Evolutionary conservation across 1,284 basidiomycete genomes (phyloP).

Genomic region (Marasmius fiardii): DNA sequence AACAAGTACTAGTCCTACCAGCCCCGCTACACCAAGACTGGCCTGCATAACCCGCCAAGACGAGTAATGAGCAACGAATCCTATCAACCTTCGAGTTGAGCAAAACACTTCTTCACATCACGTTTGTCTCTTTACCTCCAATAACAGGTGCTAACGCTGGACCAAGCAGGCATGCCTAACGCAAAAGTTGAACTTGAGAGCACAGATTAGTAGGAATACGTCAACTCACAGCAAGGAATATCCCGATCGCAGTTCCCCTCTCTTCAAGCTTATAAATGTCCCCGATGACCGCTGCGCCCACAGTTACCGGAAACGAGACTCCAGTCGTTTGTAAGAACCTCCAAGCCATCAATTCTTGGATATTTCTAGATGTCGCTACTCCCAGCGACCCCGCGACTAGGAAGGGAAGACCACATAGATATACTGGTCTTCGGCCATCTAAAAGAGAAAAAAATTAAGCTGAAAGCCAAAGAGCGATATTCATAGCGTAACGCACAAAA

Average conservation of each 20-base stretch:
- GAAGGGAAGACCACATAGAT: constrained; percentile 58
- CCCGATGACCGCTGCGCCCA: too few species aligned
- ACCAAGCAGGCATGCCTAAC: constrained; percentile 43
- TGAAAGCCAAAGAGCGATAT: not conserved
- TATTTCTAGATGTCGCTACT: constrained; percentile 42
- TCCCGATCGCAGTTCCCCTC: constrained; percentile 59
- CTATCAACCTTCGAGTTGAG: constrained; percentile 18
- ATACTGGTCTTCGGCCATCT: constrained; percentile 66
- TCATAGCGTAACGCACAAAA: constrained; percentile 36
- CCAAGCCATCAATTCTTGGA: constrained; percentile 54
- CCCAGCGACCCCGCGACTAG: constrained; percentile 60
- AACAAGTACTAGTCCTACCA: constrained; percentile 43
- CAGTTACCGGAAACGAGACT: constrained; percentile 44
- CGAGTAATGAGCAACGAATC: constrained; percentile 45
- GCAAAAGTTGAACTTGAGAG: too few species aligned
- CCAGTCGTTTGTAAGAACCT: constrained; percentile 66
- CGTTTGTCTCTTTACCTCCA: too few species aligned
- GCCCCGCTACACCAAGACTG: constrained; percentile 40
- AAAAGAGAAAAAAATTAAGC: not conserved
- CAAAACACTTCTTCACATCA: too few species aligned
- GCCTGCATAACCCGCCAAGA: constrained; percentile 64
- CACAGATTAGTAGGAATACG: not conserved
- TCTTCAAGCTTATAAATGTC: constrained; percentile 58
- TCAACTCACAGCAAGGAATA: constrained; percentile 50
- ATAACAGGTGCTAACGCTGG: constrained; percentile 42